Conservation (phyloP, 2,329 filamentous ascomycete genomes). For the Neofusicoccum sp. region DNA sequence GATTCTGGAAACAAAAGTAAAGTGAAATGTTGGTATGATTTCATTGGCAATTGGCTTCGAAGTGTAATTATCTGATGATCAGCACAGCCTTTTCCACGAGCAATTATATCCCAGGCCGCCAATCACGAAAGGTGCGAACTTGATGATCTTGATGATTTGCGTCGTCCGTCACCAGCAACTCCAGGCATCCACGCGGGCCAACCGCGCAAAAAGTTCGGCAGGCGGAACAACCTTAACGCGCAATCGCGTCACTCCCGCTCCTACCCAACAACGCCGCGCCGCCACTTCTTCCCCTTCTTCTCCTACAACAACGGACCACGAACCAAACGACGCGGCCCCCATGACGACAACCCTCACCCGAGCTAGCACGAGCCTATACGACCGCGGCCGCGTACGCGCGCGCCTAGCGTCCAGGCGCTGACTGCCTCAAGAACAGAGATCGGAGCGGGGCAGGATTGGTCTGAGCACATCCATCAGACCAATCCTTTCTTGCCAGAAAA, state of each 20-base stretch:
- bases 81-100: too few relatives aligned
- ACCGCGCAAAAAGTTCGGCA: background rate
- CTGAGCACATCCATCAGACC: background rate
- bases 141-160: too few relatives aligned
- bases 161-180: background rate
- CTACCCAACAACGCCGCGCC: background rate
- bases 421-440: conserved; percentile 21
- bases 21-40: too few relatives aligned
- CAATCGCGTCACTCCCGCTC: background rate
- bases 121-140: too few relatives aligned
- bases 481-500: too few relatives aligned
- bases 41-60: too few relatives aligned
- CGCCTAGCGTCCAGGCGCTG: background rate
- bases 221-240: conserved; percentile 1
- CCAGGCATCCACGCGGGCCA: background rate
- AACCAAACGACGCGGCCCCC: background rate
- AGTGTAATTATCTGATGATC: too few relatives aligned
- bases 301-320: background rate
- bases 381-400: background rate
- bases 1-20: too few relatives aligned
- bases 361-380: conserved; percentile 12
- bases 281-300: background rate
- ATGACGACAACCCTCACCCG: conserved; percentile 21
- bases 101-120: too few relatives aligned
- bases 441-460: conserved; percentile 1